Conservation (phyloP, 1,284 basidiomycete species). For the Irpex sp. region DNA sequence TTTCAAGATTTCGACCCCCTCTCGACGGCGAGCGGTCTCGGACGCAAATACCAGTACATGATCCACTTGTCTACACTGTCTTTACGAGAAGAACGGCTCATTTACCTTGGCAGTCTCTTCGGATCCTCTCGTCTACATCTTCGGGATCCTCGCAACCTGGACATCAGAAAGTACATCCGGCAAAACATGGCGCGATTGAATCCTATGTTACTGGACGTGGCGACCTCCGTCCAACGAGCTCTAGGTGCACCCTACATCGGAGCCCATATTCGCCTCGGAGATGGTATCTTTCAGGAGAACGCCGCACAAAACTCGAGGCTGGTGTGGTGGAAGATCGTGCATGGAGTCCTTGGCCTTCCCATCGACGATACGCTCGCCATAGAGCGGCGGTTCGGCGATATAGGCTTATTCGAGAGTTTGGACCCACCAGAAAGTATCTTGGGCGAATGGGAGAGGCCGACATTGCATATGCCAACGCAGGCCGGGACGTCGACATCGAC, state of each 20-base stretch:
- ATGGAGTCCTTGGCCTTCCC: constrained; percentile 34
- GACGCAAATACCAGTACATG: constrained; percentile 34
- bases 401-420: constrained; percentile 3
- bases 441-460: constrained; percentile 18
- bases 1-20: constrained; percentile 49
- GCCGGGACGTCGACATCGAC: background rate
- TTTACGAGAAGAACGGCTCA: constrained; percentile 35
- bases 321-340: constrained; percentile 55
- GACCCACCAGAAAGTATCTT: constrained; percentile 16
- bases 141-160: constrained; percentile 30
- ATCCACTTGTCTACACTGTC: constrained; percentile 41
- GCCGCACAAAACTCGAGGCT: constrained; percentile 36
- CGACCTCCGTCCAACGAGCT: constrained; percentile 33
- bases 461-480: constrained; percentile 17
- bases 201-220: constrained; percentile 35
- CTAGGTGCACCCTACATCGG: constrained; percentile 56
- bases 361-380: constrained; percentile 33
- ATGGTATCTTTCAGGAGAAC: constrained; percentile 51
- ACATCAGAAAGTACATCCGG: constrained; percentile 41
- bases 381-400: constrained; percentile 26
- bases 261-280: constrained; percentile 62
- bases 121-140: constrained; percentile 61
- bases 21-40: constrained; percentile 15
- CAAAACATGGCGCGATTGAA: constrained; percentile 49
- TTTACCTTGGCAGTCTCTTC: constrained; percentile 65